These are phyloP conservation scores for Neoboletus brunneissimus DNA, from an alignment of 768 basidiomycete genomes.

Conservation along the genomic window DNA sequence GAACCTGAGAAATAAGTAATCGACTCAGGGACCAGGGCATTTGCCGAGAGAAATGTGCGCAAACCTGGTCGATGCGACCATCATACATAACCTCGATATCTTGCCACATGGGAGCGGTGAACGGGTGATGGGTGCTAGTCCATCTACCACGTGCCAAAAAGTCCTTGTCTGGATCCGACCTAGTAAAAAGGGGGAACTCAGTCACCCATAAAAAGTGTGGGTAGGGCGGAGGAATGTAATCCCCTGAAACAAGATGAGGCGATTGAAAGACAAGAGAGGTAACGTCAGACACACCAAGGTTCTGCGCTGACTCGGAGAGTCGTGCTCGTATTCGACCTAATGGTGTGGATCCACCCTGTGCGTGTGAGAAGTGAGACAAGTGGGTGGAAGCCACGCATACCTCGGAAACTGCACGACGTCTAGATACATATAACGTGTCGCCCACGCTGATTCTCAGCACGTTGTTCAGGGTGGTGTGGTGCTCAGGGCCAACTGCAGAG, in stretches of 20 bases:
- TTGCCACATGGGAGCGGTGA: constrained; percentile 93
- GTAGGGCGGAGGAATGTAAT: constrained; percentile 48
- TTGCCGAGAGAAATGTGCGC: constrained; percentile 17
- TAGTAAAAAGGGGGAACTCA: constrained; percentile 91
- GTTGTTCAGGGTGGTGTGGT: constrained; percentile 36
- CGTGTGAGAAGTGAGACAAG: constrained; percentile 19
- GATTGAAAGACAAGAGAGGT: constrained; percentile 1
- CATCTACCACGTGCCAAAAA: constrained; percentile 82
- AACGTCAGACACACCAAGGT: constrained; percentile 47
- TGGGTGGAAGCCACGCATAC: constrained; percentile 35
- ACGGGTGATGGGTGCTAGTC: constrained; percentile 93
- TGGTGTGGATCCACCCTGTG: constrained; percentile 81
- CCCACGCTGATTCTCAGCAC: constrained; percentile 45
- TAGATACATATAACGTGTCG: constrained; percentile 58
- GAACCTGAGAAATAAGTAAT: constrained; percentile 50
- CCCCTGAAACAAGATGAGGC: constrained; percentile 41
- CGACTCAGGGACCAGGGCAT: background rate
- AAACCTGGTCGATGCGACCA: constrained; percentile 60
- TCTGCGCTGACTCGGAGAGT: constrained; percentile 64
- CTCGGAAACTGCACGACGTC: constrained; percentile 49
- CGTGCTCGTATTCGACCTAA: constrained; percentile 69
- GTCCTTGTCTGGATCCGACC: constrained; percentile 83
- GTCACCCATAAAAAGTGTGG: constrained; percentile 95
- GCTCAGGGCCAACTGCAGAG: constrained; percentile 24
- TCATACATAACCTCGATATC: constrained; percentile 75